Evolutionary conservation across 2,329 filamentous ascomycete genomes (phyloP), one percentile per base, ranked within the genome.

Genomic region (Uncinocarpus reesii): DNA sequence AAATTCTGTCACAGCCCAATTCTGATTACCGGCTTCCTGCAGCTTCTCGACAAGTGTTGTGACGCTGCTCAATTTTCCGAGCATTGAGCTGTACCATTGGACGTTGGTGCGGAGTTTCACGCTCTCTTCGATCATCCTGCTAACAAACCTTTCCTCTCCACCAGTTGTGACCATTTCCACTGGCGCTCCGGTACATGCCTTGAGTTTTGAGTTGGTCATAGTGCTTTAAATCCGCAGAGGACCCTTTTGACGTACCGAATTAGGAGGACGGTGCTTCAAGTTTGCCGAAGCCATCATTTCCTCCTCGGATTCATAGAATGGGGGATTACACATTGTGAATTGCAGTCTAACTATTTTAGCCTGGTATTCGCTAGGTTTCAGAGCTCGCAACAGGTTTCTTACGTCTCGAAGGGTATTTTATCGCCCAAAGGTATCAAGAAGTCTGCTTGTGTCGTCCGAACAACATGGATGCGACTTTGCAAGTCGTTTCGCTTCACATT

Each of bases 251-350:
- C 80, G 79, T 42, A 83, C 80, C 0, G 84, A 83, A 48, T 78
- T 78, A 0, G 89, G 84, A 0, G 80, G 80, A 0, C 75, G 73
- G 2, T 74, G 66, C 63, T 95, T 95, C 31, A 74, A 65, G 13
- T 71, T 64, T 0, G 85, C 83, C 1, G 82, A 83, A 3, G 71
- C 67, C 2, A 75, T 56, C 65, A 95, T 77, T 43, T 93, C 87
- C 4, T 74, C 66, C 2, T 76, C 68, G 0, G 85, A 88, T n/a
- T 73, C 65, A 69, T 95, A 96, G 68, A 98, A 98, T 0, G 92
- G 92, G 0, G 92, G 92, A 56, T 98, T 98, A 54, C 84, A 90
- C 80, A 96, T 93, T 50, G 79, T 80, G 62, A 96, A 95, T 61
- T 90, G 82, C 36, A 94, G 71, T 2, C 70, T 73, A 7, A 20